Percentiles rank a stretch among this genome's conserved stretches.
Conservation (phyloP, 345 rosid genomes). For the Populus nigra region DNA sequence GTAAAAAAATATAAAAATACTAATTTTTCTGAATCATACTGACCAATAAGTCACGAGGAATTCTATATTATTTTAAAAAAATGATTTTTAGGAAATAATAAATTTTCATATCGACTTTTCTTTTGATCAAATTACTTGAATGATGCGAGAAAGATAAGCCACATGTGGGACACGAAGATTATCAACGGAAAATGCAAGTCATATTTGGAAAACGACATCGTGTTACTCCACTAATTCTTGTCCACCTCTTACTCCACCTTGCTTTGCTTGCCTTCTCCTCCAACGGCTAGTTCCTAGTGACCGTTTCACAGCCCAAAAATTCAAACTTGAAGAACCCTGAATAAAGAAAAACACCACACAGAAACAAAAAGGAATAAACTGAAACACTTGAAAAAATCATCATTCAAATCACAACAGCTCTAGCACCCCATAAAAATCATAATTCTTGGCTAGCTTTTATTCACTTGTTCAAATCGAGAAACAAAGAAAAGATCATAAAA, state of each 20-base stretch:
- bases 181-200: neutral
- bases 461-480: constrained; percentile 6
- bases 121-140: no score
- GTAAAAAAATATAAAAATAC: no score
- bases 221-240: neutral
- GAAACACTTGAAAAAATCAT: neutral
- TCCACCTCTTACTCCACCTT: neutral
- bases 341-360: neutral
- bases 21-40: no score
- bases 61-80: no score
- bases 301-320: constrained; percentile 33
- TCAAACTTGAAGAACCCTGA: constrained; percentile 14
- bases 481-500: constrained; percentile 17
- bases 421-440: constrained; percentile 25
- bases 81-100: no score
- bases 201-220: constrained; percentile 19
- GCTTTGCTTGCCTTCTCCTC: neutral
- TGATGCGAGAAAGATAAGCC: neutral
- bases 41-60: no score
- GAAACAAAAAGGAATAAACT: neutral
- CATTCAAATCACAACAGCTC: constrained; percentile 14
- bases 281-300: constrained; percentile 59
- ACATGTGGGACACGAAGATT: neutral
- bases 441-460: constrained; percentile 11
- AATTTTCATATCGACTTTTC: no score